Evolutionary conservation across 495 filamentous ascomycete species (phyloP).

Genomic region (Podospora bellae-mahoneyi): DNA sequence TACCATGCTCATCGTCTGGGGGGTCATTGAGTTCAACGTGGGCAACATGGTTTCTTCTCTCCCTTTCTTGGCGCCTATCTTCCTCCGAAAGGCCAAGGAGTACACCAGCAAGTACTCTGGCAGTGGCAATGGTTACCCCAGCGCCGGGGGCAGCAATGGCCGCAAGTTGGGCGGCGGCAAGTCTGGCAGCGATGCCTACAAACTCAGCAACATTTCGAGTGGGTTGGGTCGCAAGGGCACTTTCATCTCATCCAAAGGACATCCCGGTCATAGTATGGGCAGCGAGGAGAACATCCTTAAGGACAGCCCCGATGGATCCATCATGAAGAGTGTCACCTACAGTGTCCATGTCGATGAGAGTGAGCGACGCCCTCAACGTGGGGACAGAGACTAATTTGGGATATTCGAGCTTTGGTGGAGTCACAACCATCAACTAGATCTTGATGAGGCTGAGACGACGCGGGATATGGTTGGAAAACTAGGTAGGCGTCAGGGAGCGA

Average conservation of each 20-base stretch:
- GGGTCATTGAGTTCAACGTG: conserved; percentile 57
- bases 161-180: conserved; percentile 31
- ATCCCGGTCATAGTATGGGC: conserved; percentile 31
- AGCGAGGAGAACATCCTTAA: conserved; percentile 49
- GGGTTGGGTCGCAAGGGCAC: conserved; percentile 28
- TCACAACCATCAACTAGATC: background rate
- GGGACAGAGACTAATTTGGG: background rate
- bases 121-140: conserved; percentile 10
- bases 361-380: too few relatives aligned
- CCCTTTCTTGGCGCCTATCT: conserved; percentile 46
- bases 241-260: conserved; percentile 26
- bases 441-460: background rate
- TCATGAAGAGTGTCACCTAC: conserved; percentile 49
- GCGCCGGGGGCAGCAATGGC: conserved; percentile 20
- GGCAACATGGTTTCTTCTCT: conserved; percentile 51
- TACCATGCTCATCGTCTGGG: conserved; percentile 57
- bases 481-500: background rate
- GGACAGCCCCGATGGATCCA: conserved; percentile 31
- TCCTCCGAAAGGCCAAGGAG: conserved; percentile 37
- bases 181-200: conserved; percentile 33
- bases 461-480: background rate
- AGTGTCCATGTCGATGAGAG: conserved; percentile 36
- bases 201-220: conserved; percentile 34
- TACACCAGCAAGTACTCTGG: conserved; percentile 31
- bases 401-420: background rate